Evolutionary conservation across 805 yeast species (phyloP).

Genomic region (Candida insectalens): DNA sequence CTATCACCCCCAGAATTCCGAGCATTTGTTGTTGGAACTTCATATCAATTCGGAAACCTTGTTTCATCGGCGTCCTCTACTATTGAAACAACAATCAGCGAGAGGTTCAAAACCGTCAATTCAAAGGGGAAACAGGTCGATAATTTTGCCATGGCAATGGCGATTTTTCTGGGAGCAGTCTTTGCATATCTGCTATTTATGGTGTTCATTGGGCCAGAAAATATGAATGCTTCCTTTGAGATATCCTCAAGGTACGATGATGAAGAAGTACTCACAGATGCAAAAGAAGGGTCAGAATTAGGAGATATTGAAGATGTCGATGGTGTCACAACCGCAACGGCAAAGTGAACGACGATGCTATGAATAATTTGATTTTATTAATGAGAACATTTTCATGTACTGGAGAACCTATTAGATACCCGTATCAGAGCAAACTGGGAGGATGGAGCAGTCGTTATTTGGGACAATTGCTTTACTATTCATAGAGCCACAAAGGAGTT

Average conservation of each 20-base stretch:
- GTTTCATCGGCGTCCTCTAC: slow-evolving; percentile 60
- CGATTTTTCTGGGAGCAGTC: slow-evolving; percentile 57
- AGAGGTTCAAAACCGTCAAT: slow-evolving; percentile 35
- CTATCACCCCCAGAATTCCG: slow-evolving; percentile 54
- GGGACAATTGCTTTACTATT: no score
- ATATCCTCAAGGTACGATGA: slow-evolving; percentile 12
- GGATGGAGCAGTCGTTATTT: no score
- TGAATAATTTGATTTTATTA: no score
- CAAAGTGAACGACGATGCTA: no score
- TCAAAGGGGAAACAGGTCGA: slow-evolving; percentile 23
- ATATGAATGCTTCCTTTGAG: slow-evolving; percentile 22
- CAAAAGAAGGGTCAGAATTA: no score
- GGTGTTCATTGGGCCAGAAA: slow-evolving; percentile 53
- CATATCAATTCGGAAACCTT: slow-evolving; percentile 62
- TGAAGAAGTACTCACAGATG: slow-evolving; percentile 9
- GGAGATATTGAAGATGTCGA: no score
- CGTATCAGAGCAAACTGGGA: no score
- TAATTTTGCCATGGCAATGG: slow-evolving; percentile 54
- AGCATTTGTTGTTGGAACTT: slow-evolving; percentile 52
- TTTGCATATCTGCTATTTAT: slow-evolving; percentile 41
- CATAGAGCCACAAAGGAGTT: no score
- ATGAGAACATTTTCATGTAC: no score
- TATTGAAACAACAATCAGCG: slow-evolving; percentile 55
- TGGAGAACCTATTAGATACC: no score
- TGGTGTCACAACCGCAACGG: no score